Evolutionary conservation across 2,329 filamentous ascomycete species (phyloP).

Genomic region (Mycosphaerelloides madeirae): DNA sequence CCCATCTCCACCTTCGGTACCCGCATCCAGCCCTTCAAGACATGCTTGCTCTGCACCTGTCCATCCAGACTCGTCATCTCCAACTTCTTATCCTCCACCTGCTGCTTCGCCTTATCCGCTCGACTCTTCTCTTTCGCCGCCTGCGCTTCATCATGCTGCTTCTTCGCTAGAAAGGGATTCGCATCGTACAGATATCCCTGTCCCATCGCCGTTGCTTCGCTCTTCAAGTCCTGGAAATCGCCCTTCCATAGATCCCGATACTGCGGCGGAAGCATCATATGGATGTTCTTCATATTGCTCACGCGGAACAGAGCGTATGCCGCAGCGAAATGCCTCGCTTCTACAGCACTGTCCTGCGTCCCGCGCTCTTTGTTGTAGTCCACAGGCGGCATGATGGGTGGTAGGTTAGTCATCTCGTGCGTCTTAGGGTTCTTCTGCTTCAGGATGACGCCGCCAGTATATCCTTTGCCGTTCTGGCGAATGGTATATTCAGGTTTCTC

Average conservation of each 20-base stretch:
- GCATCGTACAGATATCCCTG: conserved; percentile 89
- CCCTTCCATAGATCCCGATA: conserved; percentile 88
- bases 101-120: conserved; percentile 59
- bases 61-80: conserved; percentile 44
- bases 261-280: conserved; percentile 87
- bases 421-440: conserved; percentile 74
- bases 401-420: conserved; percentile 66
- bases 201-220: conserved; percentile 70
- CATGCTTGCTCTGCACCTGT: conserved; percentile 35
- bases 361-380: conserved; percentile 68
- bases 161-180: conserved; percentile 79
- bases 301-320: conserved; percentile 88
- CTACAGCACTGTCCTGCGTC: conserved; percentile 71
- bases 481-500: conserved; percentile 88
- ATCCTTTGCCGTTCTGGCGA: conserved; percentile 32
- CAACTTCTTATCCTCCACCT: conserved; percentile 52
- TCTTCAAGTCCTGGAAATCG: conserved; percentile 77
- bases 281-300: conserved; percentile 91
- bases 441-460: conserved; percentile 73
- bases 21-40: conserved; percentile 67
- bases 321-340: conserved; percentile 89
- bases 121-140: conserved; percentile 73
- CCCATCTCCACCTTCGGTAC: conserved; percentile 94
- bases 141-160: conserved; percentile 74
- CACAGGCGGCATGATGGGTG: conserved; percentile 75